A percentile compares a stretch with the other conserved stretches of the same genome.
phyloP scores from a whole-genome alignment of 768 basidiomycete genomes.

The Crassisporium funariophilum region DNA sequence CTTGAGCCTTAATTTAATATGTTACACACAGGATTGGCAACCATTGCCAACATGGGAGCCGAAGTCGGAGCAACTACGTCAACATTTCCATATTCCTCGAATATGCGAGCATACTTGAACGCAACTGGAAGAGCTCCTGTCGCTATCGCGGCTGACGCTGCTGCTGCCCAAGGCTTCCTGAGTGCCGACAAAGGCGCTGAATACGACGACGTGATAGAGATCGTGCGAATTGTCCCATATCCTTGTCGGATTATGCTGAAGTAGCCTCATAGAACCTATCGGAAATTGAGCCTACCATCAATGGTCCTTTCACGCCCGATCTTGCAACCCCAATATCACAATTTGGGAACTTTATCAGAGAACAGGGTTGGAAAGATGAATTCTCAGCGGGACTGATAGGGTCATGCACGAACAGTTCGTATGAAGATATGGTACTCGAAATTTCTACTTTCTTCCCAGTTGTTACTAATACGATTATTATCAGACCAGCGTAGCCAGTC shows the following conservation, averaged over 20 bases:
- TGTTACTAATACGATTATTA: conserved; percentile 9
- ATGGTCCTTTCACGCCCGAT: conserved; percentile 98
- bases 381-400: conserved; percentile 92
- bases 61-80: conserved; percentile 99
- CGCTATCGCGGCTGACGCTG: conserved; percentile 83
- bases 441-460: neutral
- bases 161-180: conserved; percentile 77
- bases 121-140: conserved; percentile 89
- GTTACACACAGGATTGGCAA: conserved; percentile 71
- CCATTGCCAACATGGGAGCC: conserved; percentile 98
- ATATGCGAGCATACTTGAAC: conserved; percentile 87
- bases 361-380: conserved; percentile 93
- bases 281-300: conserved; percentile 87
- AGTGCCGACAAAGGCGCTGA: conserved; percentile 83
- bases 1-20: conserved; percentile 1
- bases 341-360: conserved; percentile 77
- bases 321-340: conserved; percentile 91
- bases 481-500: conserved; percentile 88
- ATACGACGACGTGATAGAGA: conserved; percentile 94
- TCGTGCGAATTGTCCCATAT: conserved; percentile 52
- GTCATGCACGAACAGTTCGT: conserved; percentile 99
- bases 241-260: neutral
- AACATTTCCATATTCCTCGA: conserved; percentile 91
- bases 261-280: conserved; percentile 70
- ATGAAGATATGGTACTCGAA: conserved; percentile 81